Evolutionary conservation across 805 yeast genomes (phyloP).

Genomic region (Scheffersomyces spartinae): DNA sequence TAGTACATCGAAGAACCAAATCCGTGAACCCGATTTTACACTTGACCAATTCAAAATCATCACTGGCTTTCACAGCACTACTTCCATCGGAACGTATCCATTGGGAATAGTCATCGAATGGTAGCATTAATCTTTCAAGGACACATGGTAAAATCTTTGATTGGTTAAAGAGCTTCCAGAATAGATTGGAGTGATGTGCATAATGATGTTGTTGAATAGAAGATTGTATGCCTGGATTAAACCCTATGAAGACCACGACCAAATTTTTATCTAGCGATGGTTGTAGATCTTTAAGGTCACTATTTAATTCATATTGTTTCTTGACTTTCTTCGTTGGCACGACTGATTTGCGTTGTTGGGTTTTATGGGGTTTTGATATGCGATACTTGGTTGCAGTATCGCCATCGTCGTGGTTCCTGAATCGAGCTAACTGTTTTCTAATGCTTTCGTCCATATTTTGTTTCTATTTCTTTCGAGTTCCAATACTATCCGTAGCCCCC

Average conservation of each 20-base stretch:
- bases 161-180: slow-evolving; percentile 54
- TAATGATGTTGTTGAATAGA: slow-evolving; percentile 54
- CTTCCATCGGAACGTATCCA: slow-evolving; percentile 1
- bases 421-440: no score
- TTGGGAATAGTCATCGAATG: slow-evolving; percentile 2
- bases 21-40: slow-evolving; percentile 61
- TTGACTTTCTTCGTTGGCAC: no score
- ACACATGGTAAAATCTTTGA: slow-evolving; percentile 37
- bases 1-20: slow-evolving; percentile 52
- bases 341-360: no score
- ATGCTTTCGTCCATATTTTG: no score
- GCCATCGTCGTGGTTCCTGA: no score
- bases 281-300: slow-evolving; percentile 13
- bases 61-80: slow-evolving; percentile 12
- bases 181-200: slow-evolving; percentile 58
- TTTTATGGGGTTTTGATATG: no score
- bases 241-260: slow-evolving; percentile 50
- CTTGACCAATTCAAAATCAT: slow-evolving; percentile 32
- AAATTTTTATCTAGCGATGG: slow-evolving; percentile 19
- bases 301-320: no score
- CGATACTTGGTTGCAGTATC: no score
- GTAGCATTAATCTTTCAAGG: no score
- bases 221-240: slow-evolving; percentile 60
- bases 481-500: no score
- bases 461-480: no score